phyloP scores from a whole-genome alignment of 306 rosid species.

The Cucumis melo region DNA sequence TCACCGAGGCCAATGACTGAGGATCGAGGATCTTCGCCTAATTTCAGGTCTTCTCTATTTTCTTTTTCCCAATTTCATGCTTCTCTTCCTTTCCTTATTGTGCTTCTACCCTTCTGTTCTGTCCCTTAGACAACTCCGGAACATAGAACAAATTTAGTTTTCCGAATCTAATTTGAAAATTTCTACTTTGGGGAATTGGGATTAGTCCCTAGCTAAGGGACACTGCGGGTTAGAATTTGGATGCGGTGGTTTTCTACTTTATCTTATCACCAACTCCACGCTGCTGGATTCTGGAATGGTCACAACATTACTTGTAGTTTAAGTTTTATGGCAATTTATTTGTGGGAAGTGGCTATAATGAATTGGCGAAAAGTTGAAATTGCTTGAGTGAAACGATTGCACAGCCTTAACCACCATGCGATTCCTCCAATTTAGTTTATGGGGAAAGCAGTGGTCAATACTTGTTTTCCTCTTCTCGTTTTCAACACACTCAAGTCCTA shows the following conservation, averaged over 20 bases:
- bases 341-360: not conserved
- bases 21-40: conserved; percentile 60
- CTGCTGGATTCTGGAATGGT: not conserved
- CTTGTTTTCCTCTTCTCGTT: not conserved
- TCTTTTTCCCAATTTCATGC: not conserved
- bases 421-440: not conserved
- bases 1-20: conserved; percentile 54
- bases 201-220: not conserved
- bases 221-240: not conserved
- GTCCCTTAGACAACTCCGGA: not conserved
- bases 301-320: not conserved
- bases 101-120: not conserved
- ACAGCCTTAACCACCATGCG: not conserved
- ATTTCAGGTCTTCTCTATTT: conserved; percentile 37
- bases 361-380: not conserved
- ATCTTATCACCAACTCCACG: not conserved
- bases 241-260: not conserved
- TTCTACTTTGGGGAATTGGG: not conserved
- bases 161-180: not conserved
- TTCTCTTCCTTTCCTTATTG: not conserved
- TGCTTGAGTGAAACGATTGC: not conserved
- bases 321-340: not conserved
- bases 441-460: not conserved
- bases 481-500: not conserved
- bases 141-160: no score